Percentiles rank a stretch among this genome's conserved stretches.
These are phyloP conservation scores for Pyrenophora tritici-repentis DNA, from an alignment of 2,329 filamentous ascomycete species.

Conservation along the genomic window DNA sequence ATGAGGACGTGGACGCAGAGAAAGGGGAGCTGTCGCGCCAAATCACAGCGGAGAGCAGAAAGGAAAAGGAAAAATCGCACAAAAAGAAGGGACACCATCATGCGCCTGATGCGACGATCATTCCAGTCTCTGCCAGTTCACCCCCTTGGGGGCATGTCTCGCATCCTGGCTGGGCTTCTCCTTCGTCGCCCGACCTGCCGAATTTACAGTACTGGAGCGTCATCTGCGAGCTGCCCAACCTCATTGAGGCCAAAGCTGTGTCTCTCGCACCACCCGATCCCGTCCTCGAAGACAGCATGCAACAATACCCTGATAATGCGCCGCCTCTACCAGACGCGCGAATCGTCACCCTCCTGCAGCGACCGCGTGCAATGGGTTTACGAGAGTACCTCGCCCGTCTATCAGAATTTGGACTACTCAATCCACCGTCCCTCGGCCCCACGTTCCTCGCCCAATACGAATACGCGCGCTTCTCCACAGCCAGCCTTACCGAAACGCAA, in stretches of 20 bases:
- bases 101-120: constrained; percentile 36
- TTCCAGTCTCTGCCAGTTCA: constrained; percentile 49
- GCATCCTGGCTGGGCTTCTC: constrained; percentile 88
- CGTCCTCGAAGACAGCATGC: constrained; percentile 35
- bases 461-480: constrained; percentile 77
- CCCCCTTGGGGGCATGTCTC: constrained; percentile 82
- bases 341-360: constrained; percentile 72
- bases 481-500: constrained; percentile 67
- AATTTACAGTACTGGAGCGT: constrained; percentile 84
- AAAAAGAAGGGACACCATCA: constrained; percentile 35
- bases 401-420: constrained; percentile 66
- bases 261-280: constrained; percentile 72
- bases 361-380: constrained; percentile 72
- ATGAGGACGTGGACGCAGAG: constrained; percentile 43
- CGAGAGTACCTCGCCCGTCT: constrained; percentile 80
- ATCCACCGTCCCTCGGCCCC: constrained; percentile 55
- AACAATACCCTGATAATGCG: constrained; percentile 31
- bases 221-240: constrained; percentile 79
- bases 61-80: constrained; percentile 38
- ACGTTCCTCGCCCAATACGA: constrained; percentile 80
- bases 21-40: constrained; percentile 21
- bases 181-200: constrained; percentile 72
- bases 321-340: constrained; percentile 63
- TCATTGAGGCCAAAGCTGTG: constrained; percentile 93
- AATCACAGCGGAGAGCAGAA: constrained; percentile 31